Base-by-base conservation (phyloP, 306 rosid genomes). In the Vigna mungo region DNA sequence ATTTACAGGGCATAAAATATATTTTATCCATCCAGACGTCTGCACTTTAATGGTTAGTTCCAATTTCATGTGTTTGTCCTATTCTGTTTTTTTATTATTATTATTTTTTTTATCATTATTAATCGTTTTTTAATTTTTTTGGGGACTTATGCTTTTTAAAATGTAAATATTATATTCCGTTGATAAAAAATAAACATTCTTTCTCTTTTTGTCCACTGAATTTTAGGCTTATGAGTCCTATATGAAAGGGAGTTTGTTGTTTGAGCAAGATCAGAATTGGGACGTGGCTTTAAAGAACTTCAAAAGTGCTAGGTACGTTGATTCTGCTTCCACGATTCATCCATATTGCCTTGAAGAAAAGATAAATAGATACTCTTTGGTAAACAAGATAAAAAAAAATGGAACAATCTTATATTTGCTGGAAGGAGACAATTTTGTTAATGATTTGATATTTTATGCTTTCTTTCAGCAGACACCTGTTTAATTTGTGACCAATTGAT, bases 181-280 rank as follows among this genome's bases (percentile, higher is more conserved):
- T 60, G 41, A 47, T 72, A 63, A 72, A 55, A 44, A 67, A 44
- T 81, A 80, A 34, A 75, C 17, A 67, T n/a, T 23, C 20, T 54
- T 71, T 7, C 76, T 4, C 34, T 30, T 62, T 72, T 73, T 60
- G 68, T 72, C 79, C 74, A 14, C 61, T 39, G 46, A 67, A 67
- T 85, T 76, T 75, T 71, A 95, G 99, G 99, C 99, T 18, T 95
- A 95, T 83, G 96, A 91, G 51, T 92, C 99, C 73, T 95, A 90
- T 77, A 89, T 95, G 99, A 92, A 90, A 68, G 99, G 97, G 84
- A 95, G 81, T 85, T 87, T 95, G 83, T 81, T 95, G 90, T 95
- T 95, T 87, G 98, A 95, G 84, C 97, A 89, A 91, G 99, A 95
- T 84, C 89, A 83, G 83, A 91, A 88, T 67, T 95, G 99, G 97